Evolutionary conservation across 2,329 filamentous ascomycete species (phyloP), one percentile per base, ranked within the genome.

Genomic region (Colletotrichum destructivum): DNA sequence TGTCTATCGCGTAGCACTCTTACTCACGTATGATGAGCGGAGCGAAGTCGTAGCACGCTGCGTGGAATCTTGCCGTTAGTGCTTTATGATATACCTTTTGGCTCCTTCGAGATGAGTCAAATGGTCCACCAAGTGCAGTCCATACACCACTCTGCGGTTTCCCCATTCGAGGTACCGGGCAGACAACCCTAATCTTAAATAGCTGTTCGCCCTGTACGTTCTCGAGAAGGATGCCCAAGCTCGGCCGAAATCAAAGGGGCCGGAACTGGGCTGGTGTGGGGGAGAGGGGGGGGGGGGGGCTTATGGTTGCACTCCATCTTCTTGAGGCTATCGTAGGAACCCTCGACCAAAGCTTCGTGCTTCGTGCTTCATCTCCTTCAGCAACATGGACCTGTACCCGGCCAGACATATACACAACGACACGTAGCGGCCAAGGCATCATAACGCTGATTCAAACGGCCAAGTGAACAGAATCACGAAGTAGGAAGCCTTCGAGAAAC

Each of bases 171-270:
- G 31, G 1, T 21, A n/a, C 54, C 46, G 65, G n/a, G 68, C 52
- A 63, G 46, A 42, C 54, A 72, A 56, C 54, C 56, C 59, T 61
- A 72, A 69, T 55, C 65, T 72, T 72, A 72, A 69, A 64, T 72
- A 69, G n/a, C n/a, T 16, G 35, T 23, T 51, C 15, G 7, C 21
- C 7, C 3, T n/a, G 0, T 23, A 6, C n/a, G 4, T 56, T 16
- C 54, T 23, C 31, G n/a, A 31, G 9, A 47, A 4, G 8, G 31
- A 4, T 23, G 13, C 13, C 3, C 13, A n/a, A 13, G 44, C 16
- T 68, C 38, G 59, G 38, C 40, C 31, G 15, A n/a, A 54, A 31
- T 31, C 23, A n/a, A 54, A 26, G 18, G 46, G 46, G 16, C 26
- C 42, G 49, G 23, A 54, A 31, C 23, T 13, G 23, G 23, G 23